Base-by-base conservation (phyloP, 176 grass and related monocot genomes). In the Carex pumila region DNA sequence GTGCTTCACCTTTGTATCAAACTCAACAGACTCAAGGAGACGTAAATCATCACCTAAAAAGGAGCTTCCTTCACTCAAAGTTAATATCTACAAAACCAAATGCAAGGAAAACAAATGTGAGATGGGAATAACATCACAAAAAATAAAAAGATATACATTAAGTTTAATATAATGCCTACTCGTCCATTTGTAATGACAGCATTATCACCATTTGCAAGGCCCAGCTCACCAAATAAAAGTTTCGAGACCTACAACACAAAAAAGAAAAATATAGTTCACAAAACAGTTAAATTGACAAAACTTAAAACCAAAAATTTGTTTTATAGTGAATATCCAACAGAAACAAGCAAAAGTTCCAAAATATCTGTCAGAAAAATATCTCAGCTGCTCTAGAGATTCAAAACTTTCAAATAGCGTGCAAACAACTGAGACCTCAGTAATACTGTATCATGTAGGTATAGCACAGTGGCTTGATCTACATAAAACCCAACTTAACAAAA, bases 121-220 rank as follows among this genome's bases (percentile, higher is more conserved):
- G 75, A 77, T 65, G 13, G 79, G 2, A 73, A 50, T 76, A 83
- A 88, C 5, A 65, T 34, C 12, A 68, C 22, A 37, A 83, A 81
- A 85, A 29, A 69, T 80, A 62, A 57, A 54, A 88, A 66, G 37
- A 61, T 45, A 86, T 79, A 59, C 22, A 89, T 81, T 30, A 19
- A 53, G 60, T 21, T 64, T 30, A 71, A 32, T 45, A 79, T 65
- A 81, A 84, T 79, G 71, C 92, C 88, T 90, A 98, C 93, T 87
- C 96, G 86, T 84, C 96, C 96, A 95, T 98, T 98, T 73, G 96
- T 98, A 83, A 95, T 90, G 37, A 95, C 93, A 89, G 88, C 96
- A 95, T 93, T 98, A 84, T 87, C 84, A 77, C 93, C 91, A 87
- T 89, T 93, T 85, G 85, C 85, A 89, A 95, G 89, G 47, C 91